phyloP scores from a whole-genome alignment of 805 yeast genomes.

The Candida ipomoeae region DNA sequence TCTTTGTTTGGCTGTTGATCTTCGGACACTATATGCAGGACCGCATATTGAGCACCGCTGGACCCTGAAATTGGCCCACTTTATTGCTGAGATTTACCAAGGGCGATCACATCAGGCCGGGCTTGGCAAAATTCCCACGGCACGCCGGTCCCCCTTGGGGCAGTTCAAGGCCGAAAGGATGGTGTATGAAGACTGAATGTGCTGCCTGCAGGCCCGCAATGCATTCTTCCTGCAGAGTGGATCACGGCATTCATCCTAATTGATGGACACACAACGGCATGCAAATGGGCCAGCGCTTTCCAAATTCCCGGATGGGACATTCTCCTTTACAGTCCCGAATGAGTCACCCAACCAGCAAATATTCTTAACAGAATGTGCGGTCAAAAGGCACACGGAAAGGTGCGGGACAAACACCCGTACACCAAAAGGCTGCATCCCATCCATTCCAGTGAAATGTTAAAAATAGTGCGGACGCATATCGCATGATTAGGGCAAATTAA shows the following conservation, averaged over 20 bases:
- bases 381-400: too few relatives aligned
- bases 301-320: background rate
- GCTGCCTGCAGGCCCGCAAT: background rate
- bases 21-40: background rate
- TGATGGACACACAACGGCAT: background rate
- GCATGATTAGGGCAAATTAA: too few relatives aligned
- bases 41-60: background rate
- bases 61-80: too few relatives aligned
- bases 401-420: too few relatives aligned
- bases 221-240: background rate
- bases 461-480: too few relatives aligned
- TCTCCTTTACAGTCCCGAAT: too few relatives aligned
- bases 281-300: background rate
- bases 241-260: background rate
- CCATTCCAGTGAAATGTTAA: too few relatives aligned
- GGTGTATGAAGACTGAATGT: background rate
- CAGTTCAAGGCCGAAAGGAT: background rate
- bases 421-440: too few relatives aligned
- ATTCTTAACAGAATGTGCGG: too few relatives aligned
- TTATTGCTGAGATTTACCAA: too few relatives aligned
- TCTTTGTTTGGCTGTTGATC: background rate
- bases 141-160: background rate
- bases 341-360: too few relatives aligned
- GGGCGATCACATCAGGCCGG: too few relatives aligned
- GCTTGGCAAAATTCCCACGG: background rate